phyloP scores from a whole-genome alignment of 2,329 filamentous ascomycete genomes.

The Aspergillus sojae region DNA sequence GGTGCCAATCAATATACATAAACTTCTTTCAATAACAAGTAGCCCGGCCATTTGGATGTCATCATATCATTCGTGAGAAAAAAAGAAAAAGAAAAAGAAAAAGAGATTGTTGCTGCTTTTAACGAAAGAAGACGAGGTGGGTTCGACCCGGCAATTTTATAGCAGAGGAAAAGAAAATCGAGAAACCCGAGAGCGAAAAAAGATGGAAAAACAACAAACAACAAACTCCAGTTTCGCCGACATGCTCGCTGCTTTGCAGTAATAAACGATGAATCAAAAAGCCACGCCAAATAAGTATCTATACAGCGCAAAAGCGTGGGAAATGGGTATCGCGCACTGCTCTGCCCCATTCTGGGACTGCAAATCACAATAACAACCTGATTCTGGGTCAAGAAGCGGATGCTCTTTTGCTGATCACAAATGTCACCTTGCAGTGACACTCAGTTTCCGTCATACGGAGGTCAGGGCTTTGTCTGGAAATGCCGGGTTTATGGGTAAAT shows the following conservation, averaged over 20 bases:
- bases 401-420: conserved; percentile 1
- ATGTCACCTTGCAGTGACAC: neutral
- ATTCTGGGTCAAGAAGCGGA: neutral
- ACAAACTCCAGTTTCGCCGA: conserved; percentile 29
- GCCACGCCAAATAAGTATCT: conserved; percentile 19
- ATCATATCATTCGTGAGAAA: conserved; percentile 9
- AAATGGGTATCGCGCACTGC: conserved; percentile 31
- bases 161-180: conserved; percentile 17
- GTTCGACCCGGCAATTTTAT: conserved; percentile 9
- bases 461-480: conserved; percentile 20
- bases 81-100: neutral
- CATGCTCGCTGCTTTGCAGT: conserved; percentile 14
- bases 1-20: conserved; percentile 31
- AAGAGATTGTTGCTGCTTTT: neutral
- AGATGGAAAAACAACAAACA: conserved; percentile 13
- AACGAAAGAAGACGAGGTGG: conserved; percentile 9
- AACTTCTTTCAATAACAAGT: conserved; percentile 18
- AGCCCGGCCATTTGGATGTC: conserved; percentile 19
- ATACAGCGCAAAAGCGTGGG: conserved; percentile 25
- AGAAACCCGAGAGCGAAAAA: conserved; percentile 17
- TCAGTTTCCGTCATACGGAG: conserved; percentile 16
- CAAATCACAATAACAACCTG: neutral
- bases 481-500: conserved; percentile 35
- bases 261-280: conserved; percentile 14
- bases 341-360: conserved; percentile 6